Percentiles rank a stretch among this genome's conserved stretches.
Conservation (phyloP, 1,284 basidiomycete species). For the Exobasidium rhododendri region DNA sequence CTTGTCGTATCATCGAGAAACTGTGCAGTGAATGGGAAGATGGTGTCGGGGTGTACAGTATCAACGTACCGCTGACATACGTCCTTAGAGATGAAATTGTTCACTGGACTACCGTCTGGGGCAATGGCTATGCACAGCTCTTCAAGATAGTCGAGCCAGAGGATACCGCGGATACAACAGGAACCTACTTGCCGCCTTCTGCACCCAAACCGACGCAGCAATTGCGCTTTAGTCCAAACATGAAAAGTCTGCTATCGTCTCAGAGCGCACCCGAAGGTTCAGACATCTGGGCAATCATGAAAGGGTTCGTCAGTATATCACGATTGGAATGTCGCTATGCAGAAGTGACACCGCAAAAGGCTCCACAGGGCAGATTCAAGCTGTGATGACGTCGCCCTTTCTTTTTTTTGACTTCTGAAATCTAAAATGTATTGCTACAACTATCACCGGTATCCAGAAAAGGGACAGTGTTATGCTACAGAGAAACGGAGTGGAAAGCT, state of each 20-base stretch:
- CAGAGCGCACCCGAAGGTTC: neutral
- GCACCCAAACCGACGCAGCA: conserved; percentile 30
- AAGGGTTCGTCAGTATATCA: conserved; percentile 44
- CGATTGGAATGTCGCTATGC: conserved; percentile 33
- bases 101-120: conserved; percentile 49
- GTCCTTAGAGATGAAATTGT: conserved; percentile 34
- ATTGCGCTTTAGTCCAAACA: conserved; percentile 46
- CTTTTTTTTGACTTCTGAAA: too few species aligned
- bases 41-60: conserved; percentile 40
- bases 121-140: conserved; percentile 35
- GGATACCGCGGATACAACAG: neutral
- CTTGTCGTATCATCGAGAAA: conserved; percentile 29
- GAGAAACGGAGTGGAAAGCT: too few species aligned
- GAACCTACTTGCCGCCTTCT: conserved; percentile 13
- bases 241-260: conserved; percentile 28
- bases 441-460: too few species aligned
- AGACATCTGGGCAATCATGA: conserved; percentile 36
- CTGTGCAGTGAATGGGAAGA: conserved; percentile 42
- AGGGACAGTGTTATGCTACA: too few species aligned
- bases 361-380: neutral
- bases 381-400: too few species aligned
- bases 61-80: conserved; percentile 50
- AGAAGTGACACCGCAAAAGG: conserved; percentile 5
- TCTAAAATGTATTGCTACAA: too few species aligned
- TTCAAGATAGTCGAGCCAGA: neutral